Conservation (phyloP, 768 basidiomycete species). For the Agaricus blazei region DNA sequence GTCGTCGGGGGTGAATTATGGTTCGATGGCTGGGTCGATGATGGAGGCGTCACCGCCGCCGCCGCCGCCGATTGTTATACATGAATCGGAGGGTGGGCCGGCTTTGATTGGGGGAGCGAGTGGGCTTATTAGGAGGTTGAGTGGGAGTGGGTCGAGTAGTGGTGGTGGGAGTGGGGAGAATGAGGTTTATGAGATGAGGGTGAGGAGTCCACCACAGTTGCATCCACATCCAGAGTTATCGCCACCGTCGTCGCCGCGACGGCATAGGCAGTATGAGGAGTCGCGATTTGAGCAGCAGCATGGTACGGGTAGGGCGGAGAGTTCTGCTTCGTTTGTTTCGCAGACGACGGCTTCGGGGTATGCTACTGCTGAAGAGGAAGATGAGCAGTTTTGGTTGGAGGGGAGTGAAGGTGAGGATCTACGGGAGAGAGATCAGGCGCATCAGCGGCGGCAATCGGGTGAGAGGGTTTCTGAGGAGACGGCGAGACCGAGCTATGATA, state of each 20-base stretch:
- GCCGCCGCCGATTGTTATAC: constrained; percentile 1
- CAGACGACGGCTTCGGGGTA: neutral
- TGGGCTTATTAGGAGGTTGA: constrained; percentile 12
- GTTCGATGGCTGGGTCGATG: neutral
- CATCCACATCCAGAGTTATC: neutral
- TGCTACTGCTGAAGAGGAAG: constrained; percentile 38
- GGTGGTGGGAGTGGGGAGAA: constrained; percentile 11
- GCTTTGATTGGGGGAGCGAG: neutral
- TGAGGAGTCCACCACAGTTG: constrained; percentile 21
- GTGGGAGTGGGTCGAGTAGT: constrained; percentile 1
- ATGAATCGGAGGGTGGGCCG: neutral
- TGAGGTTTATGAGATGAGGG: constrained; percentile 34
- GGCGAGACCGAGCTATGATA: constrained; percentile 21
- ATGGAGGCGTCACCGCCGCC: neutral
- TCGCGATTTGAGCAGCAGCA: constrained; percentile 7
- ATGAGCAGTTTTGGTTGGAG: constrained; percentile 22
- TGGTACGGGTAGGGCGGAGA: constrained; percentile 21
- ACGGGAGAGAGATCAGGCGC: constrained; percentile 5
- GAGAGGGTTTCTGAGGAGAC: constrained; percentile 1
- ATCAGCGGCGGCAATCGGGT: neutral
- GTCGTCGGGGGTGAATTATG: constrained; percentile 31
- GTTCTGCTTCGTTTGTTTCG: constrained; percentile 26
- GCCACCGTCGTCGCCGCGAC: neutral
- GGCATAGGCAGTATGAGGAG: neutral
- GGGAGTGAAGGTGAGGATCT: constrained; percentile 13